A percentile compares a stretch with the other conserved stretches of the same genome.
phyloP scores from a whole-genome alignment of 306 rosid genomes.

The Quercus dentata region DNA sequence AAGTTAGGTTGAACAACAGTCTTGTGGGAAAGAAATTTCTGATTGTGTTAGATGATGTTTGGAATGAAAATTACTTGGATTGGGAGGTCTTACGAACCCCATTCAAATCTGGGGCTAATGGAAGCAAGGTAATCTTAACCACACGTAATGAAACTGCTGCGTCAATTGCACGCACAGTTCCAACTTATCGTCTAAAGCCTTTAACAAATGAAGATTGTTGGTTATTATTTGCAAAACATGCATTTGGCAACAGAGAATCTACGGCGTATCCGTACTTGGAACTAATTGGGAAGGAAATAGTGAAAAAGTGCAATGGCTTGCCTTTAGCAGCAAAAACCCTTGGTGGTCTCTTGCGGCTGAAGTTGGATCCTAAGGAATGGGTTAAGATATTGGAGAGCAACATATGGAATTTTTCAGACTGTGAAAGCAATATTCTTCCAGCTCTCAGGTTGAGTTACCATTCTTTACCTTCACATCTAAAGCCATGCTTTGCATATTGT shows the following conservation, averaged over 20 bases:
- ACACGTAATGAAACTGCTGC: conserved; percentile 22
- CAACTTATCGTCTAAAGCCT: background rate
- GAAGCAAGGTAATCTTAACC: conserved; percentile 31
- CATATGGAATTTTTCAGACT: background rate
- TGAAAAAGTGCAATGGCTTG: conserved; percentile 23
- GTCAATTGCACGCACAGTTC: background rate
- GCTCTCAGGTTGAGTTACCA: conserved; percentile 24
- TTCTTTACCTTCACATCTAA: background rate
- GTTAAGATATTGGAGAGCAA: background rate
- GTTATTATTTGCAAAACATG: conserved; percentile 20
- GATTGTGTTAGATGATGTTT: conserved; percentile 25
- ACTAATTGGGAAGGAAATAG: conserved; percentile 23
- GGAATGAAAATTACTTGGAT: conserved; percentile 19
- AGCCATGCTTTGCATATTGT: conserved; percentile 26
- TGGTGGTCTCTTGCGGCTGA: conserved; percentile 17
- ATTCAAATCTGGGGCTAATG: conserved; percentile 12
- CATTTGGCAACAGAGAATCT: background rate
- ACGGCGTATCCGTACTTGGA: background rate
- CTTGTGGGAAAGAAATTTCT: conserved; percentile 8
- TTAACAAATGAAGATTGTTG: conserved; percentile 5
- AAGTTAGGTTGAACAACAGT: background rate
- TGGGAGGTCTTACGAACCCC: background rate
- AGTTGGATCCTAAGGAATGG: conserved; percentile 10
- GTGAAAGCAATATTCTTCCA: conserved; percentile 13
- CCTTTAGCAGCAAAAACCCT: conserved; percentile 30